phyloP scores from a whole-genome alignment of 2,329 filamentous ascomycete species.

The Pezicula carpinea region DNA sequence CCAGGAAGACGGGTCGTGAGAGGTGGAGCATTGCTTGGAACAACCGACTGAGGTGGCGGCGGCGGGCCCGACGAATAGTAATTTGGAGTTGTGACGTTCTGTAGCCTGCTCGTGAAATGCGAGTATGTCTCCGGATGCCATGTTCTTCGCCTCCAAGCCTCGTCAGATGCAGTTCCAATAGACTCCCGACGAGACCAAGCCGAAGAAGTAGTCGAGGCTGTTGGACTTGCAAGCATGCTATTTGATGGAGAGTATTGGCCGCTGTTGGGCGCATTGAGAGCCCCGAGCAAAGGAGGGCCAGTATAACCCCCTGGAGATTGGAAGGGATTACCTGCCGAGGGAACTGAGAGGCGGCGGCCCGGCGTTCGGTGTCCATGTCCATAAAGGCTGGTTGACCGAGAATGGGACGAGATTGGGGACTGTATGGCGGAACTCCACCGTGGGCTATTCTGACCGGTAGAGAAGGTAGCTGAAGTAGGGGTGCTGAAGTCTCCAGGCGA shows the following conservation, averaged over 20 bases:
- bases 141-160: conserved; percentile 77
- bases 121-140: conserved; percentile 81
- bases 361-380: conserved; percentile 59
- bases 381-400: conserved; percentile 70
- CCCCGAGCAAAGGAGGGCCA: conserved; percentile 52
- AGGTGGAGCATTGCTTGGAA: conserved; percentile 40
- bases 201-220: conserved; percentile 48
- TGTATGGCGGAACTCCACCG: conserved; percentile 63
- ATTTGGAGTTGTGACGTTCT: conserved; percentile 68
- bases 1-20: conserved; percentile 66
- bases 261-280: conserved; percentile 48
- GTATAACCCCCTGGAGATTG: conserved; percentile 55
- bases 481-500: conserved; percentile 76
- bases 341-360: conserved; percentile 75
- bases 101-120: conserved; percentile 60
- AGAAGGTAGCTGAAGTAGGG: conserved; percentile 79
- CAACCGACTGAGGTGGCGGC: conserved; percentile 17
- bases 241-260: conserved; percentile 51
- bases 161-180: conserved; percentile 56
- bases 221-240: conserved; percentile 63
- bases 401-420: conserved; percentile 68
- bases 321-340: conserved; percentile 71
- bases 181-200: conserved; percentile 64
- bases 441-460: conserved; percentile 71
- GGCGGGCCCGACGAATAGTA: conserved; percentile 40